phyloP scores from a whole-genome alignment of 192 early-diverging fungal species.

The Pilaira anomala region DNA sequence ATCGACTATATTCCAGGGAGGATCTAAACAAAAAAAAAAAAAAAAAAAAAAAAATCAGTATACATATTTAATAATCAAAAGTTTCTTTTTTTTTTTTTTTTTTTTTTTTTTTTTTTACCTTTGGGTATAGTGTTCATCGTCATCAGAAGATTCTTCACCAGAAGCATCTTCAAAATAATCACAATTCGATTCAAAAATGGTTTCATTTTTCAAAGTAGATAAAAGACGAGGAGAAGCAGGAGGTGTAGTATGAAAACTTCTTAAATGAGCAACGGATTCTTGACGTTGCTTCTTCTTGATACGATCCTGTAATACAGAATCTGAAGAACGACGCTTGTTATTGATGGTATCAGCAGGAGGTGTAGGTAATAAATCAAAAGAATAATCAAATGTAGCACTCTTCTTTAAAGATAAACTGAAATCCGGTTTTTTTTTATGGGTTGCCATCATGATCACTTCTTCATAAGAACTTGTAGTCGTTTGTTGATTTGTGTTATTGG shows the following conservation, averaged over 20 bases:
- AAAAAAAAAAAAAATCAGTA: background rate
- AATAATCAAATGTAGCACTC: background rate
- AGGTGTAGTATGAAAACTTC: background rate
- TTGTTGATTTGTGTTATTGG: background rate
- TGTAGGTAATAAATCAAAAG: background rate
- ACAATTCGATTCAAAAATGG: background rate
- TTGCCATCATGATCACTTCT: slow-evolving; percentile 9
- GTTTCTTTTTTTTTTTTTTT: slow-evolving; percentile 1
- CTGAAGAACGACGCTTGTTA: slow-evolving; percentile 11
- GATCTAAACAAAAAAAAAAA: background rate
- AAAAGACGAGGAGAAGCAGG: slow-evolving; percentile 3
- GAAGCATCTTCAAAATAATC: slow-evolving; percentile 23
- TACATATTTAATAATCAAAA: too few relatives aligned
- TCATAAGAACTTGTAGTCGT: slow-evolving; percentile 4
- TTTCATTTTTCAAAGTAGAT: slow-evolving; percentile 10
- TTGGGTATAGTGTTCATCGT: slow-evolving; percentile 15
- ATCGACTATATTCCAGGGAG: background rate
- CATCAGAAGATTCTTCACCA: slow-evolving; percentile 24
- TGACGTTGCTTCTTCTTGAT: slow-evolving; percentile 11
- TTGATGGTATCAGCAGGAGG: background rate
- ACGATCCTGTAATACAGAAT: slow-evolving; percentile 13
- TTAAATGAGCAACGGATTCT: background rate
- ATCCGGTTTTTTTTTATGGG: slow-evolving; percentile 16
- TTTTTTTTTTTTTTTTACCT: slow-evolving; percentile 14
- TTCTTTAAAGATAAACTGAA: background rate